Percentiles rank a stretch among this genome's conserved stretches.
Conservation (phyloP, 148 eudicot genomes). For the Amaranthus hypochondriacus region DNA sequence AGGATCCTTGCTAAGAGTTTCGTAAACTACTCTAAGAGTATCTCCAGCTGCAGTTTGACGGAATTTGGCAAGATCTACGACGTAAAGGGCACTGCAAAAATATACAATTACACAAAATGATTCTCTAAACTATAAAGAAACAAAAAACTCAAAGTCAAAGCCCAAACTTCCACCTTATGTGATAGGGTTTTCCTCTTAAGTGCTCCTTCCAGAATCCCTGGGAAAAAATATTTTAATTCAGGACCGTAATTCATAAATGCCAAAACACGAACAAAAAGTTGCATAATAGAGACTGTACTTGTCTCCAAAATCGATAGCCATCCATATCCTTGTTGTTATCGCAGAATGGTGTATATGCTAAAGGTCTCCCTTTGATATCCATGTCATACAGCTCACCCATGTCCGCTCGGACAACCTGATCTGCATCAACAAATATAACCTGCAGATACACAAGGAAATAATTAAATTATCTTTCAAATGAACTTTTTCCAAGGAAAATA, state of each 20-base stretch:
- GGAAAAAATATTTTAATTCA: conserved; percentile 6
- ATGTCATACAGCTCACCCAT: conserved; percentile 99
- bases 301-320: conserved; percentile 95
- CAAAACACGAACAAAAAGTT: neutral
- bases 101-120: conserved; percentile 18
- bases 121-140: conserved; percentile 1
- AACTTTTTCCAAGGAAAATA: neutral
- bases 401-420: conserved; percentile 88
- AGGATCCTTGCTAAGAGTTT: conserved; percentile 97
- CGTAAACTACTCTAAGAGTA: conserved; percentile 82
- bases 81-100: conserved; percentile 83
- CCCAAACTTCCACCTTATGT: conserved; percentile 58
- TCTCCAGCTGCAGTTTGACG: conserved; percentile 97
- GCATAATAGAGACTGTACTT: conserved; percentile 34
- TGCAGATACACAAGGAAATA: conserved; percentile 31
- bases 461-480: conserved; percentile 3
- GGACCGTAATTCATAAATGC: neutral
- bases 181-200: conserved; percentile 90
- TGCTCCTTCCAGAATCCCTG: conserved; percentile 99
- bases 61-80: conserved; percentile 86
- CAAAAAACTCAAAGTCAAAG: neutral
- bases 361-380: conserved; percentile 89
- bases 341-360: conserved; percentile 94
- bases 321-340: conserved; percentile 98
- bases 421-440: conserved; percentile 99